Evolutionary conservation across 1,139 yeast species (phyloP).

Genomic region (Yamadazyma buinensis): DNA sequence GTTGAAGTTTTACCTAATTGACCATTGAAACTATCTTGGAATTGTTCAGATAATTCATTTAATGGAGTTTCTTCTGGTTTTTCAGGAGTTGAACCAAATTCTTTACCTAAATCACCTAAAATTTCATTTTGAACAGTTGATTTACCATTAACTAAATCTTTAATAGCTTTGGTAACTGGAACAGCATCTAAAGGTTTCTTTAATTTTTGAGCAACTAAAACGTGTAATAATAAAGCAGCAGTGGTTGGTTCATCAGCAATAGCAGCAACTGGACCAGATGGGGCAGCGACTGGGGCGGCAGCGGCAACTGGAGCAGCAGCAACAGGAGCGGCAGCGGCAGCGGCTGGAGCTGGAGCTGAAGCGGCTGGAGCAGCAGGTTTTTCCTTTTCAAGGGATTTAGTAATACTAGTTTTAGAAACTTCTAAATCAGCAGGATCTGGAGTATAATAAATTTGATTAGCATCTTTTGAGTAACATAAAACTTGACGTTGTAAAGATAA

Average conservation of each 20-base stretch:
- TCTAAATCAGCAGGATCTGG: constrained; percentile 69
- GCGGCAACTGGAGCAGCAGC: constrained; percentile 57
- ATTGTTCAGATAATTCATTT: constrained; percentile 89
- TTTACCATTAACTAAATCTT: constrained; percentile 96
- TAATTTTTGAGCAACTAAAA: constrained; percentile 91
- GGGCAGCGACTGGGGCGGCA: constrained; percentile 54
- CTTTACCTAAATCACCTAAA: constrained; percentile 96
- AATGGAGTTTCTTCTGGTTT: constrained; percentile 98
- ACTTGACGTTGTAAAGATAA: constrained; percentile 95
- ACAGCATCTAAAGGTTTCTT: constrained; percentile 85
- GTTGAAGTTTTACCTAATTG: constrained; percentile 90
- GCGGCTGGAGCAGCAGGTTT: constrained; percentile 21
- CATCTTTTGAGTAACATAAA: constrained; percentile 90
- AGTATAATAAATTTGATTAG: constrained; percentile 93
- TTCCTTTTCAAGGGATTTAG: constrained; percentile 13
- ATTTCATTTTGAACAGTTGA: constrained; percentile 98
- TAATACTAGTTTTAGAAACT: constrained; percentile 34
- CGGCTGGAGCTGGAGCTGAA: constrained; percentile 31
- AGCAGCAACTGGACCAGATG: constrained; percentile 75
- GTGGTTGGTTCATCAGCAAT: constrained; percentile 87
- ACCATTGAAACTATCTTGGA: constrained; percentile 88
- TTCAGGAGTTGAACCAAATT: constrained; percentile 96
- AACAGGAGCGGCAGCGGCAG: constrained; percentile 36
- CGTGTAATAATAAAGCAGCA: constrained; percentile 79
- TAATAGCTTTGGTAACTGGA: constrained; percentile 88